phyloP scores from a whole-genome alignment of 1,139 yeast species.

The Meyerozyma smithsonii region DNA sequence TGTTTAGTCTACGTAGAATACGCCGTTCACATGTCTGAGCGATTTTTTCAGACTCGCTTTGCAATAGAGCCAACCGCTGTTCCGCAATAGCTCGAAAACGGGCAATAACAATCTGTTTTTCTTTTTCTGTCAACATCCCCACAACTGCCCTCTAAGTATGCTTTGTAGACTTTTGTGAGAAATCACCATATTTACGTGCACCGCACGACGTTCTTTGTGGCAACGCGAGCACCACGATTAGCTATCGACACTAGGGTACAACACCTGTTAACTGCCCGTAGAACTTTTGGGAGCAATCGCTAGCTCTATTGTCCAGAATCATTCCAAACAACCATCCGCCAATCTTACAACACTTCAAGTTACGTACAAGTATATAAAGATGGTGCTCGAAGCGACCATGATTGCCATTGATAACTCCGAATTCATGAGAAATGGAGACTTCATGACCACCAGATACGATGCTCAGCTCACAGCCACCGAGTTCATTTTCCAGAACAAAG shows the following conservation, averaged over 20 bases:
- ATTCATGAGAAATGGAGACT: slow-evolving; percentile 94
- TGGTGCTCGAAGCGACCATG: slow-evolving; percentile 97
- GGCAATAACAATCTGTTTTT: not conserved
- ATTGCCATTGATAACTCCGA: slow-evolving; percentile 94
- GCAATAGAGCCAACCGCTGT: slow-evolving; percentile 9
- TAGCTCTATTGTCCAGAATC: no score
- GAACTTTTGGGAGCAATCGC: not conserved
- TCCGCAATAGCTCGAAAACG: not conserved
- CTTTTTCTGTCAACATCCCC: not conserved
- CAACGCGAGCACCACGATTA: not conserved
- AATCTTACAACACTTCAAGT: not conserved
- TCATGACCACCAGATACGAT: slow-evolving; percentile 80
- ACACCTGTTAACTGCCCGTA: not conserved
- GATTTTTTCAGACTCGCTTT: slow-evolving; percentile 11
- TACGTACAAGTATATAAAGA: slow-evolving; percentile 19
- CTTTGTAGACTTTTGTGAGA: no score
- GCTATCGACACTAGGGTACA: not conserved
- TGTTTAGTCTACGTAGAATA: slow-evolving; percentile 32
- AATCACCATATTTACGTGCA: not conserved
- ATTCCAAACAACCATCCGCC: not conserved
- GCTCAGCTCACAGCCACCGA: slow-evolving; percentile 95
- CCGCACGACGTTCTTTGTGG: not conserved
- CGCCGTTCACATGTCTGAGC: slow-evolving; percentile 22
- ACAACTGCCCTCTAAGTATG: not conserved
- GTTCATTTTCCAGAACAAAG: slow-evolving; percentile 78